Conservation (phyloP, 345 rosid genomes). For the Iberis pinnata region DNA sequence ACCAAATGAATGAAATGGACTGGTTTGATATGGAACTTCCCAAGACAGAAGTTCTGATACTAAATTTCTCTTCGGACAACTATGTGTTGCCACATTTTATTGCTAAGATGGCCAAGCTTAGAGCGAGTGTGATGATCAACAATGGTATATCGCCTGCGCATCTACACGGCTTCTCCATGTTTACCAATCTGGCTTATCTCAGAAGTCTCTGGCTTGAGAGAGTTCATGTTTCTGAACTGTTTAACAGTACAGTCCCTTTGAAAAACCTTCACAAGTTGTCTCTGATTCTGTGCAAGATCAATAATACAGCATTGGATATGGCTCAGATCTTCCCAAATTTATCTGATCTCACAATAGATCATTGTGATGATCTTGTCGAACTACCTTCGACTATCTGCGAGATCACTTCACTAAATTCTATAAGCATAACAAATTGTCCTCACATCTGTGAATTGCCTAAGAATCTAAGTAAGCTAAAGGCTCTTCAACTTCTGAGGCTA, state of each 20-base stretch:
- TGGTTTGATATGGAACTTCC: constrained; percentile 82
- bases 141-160: constrained; percentile 43
- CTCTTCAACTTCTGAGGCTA: constrained; percentile 50
- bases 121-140: constrained; percentile 68
- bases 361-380: constrained; percentile 60
- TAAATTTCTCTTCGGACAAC: constrained; percentile 52
- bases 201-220: constrained; percentile 87
- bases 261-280: constrained; percentile 51
- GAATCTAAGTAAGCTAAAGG: constrained; percentile 41
- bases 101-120: constrained; percentile 57
- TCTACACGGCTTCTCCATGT: constrained; percentile 46
- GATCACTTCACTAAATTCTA: constrained; percentile 42
- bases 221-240: constrained; percentile 44
- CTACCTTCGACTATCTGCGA: constrained; percentile 50
- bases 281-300: constrained; percentile 60
- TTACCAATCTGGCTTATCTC: constrained; percentile 42
- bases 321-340: constrained; percentile 57
- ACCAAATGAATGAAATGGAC: constrained; percentile 79
- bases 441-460: constrained; percentile 44
- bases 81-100: constrained; percentile 79
- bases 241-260: constrained; percentile 34
- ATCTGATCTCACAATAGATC: constrained; percentile 64
- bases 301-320: constrained; percentile 37
- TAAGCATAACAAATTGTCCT: constrained; percentile 87
- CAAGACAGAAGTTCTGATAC: constrained; percentile 73